A percentile compares a stretch with the other conserved stretches of the same genome.
phyloP scores from a whole-genome alignment of 176 grass and related monocot species.

The Musa schizocarpa region DNA sequence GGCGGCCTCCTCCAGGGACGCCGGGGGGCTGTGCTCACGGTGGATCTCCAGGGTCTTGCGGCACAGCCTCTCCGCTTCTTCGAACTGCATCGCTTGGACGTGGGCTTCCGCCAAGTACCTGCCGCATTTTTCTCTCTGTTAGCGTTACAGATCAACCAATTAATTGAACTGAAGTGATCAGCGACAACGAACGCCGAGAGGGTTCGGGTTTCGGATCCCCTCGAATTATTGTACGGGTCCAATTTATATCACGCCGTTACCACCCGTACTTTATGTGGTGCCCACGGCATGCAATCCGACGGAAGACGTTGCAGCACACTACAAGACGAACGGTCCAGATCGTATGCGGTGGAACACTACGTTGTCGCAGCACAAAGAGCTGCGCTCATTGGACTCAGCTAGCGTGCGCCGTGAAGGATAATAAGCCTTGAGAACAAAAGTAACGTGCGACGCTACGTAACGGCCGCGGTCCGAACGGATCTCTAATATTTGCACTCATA shows the following conservation, averaged over 20 bases:
- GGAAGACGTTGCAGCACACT: background rate
- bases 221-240: no score
- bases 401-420: no score
- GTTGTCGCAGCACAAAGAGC: background rate
- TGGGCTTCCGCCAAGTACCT: constrained; percentile 94
- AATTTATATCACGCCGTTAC: no score
- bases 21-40: constrained; percentile 74
- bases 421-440: no score
- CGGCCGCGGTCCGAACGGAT: no score
- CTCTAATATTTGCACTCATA: no score
- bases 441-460: no score
- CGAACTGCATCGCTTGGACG: constrained; percentile 89
- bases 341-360: background rate
- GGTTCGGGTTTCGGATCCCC: no score
- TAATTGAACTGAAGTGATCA: no score
- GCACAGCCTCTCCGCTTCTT: constrained; percentile 87
- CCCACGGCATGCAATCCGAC: background rate
- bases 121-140: background rate
- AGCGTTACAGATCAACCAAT: background rate
- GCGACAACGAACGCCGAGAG: no score
- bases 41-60: constrained; percentile 81
- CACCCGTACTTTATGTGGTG: no score
- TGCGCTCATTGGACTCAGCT: background rate
- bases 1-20: constrained; percentile 79
- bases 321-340: background rate